phyloP scores from a whole-genome alignment of 768 basidiomycete genomes.

The Trametes cingulata region DNA sequence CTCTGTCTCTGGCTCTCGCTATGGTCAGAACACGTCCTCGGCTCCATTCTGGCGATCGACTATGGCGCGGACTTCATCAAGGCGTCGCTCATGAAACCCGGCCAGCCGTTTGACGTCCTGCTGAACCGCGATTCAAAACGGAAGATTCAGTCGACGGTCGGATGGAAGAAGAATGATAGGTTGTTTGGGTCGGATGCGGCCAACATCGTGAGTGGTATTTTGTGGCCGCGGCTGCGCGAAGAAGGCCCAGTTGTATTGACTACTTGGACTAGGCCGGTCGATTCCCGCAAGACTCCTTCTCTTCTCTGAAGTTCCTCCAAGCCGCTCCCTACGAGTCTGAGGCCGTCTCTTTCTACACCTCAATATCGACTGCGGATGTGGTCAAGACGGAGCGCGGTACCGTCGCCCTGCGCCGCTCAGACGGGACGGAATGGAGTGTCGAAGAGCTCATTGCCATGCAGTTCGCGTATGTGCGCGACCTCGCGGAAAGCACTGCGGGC shows the following conservation, averaged over 20 bases:
- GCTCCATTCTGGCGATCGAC: constrained; percentile 92
- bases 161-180: constrained; percentile 89
- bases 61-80: constrained; percentile 99
- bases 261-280: constrained; percentile 69
- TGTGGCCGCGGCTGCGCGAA: not conserved
- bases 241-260: not conserved
- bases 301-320: constrained; percentile 81
- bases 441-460: constrained; percentile 97
- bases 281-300: constrained; percentile 86
- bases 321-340: constrained; percentile 66
- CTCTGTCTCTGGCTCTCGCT: constrained; percentile 25
- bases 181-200: constrained; percentile 89
- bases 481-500: constrained; percentile 75
- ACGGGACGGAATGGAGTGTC: constrained; percentile 71
- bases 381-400: constrained; percentile 59
- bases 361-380: constrained; percentile 34
- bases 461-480: constrained; percentile 82
- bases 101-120: constrained; percentile 86
- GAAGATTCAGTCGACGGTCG: constrained; percentile 88
- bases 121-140: constrained; percentile 97
- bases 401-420: constrained; percentile 57
- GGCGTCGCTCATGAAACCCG: constrained; percentile 62
- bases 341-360: constrained; percentile 51
- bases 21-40: constrained; percentile 37
- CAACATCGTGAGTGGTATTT: constrained; percentile 65